Evolutionary conservation across 208 protist species (phyloP).

Genomic region (Plasmodiophora brassicae): DNA sequence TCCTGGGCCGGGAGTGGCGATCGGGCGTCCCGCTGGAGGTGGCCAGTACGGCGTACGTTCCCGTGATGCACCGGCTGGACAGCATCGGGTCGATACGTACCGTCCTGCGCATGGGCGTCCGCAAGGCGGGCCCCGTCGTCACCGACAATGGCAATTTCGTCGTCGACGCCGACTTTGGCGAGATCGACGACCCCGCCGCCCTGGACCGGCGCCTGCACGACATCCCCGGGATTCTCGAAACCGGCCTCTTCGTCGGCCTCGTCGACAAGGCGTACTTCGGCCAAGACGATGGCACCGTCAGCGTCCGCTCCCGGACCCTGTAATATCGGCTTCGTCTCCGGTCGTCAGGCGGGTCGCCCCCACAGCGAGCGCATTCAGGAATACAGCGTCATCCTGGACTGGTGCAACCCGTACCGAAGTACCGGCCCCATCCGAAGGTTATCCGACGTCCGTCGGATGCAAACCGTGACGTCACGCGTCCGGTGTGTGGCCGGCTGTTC

Average conservation of each 20-base stretch:
- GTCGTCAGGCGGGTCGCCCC: no score
- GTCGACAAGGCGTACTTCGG: neutral
- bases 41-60: neutral
- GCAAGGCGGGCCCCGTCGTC: neutral
- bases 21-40: neutral
- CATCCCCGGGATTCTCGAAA: neutral
- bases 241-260: neutral
- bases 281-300: neutral
- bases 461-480: no score
- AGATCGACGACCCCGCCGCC: neutral
- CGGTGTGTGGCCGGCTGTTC: no score
- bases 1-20: neutral
- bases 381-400: no score
- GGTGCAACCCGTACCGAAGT: no score
- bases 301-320: no score
- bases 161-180: neutral
- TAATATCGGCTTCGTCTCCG: no score
- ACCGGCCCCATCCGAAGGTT: no score
- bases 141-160: slow-evolving; percentile 3
- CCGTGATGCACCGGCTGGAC: neutral
- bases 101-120: neutral
- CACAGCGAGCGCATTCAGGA: no score
- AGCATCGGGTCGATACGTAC: neutral
- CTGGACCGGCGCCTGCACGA: neutral
- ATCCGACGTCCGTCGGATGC: no score